Conservation (phyloP, 192 early-diverging fungal species). For the Chytriomyces confervae region DNA sequence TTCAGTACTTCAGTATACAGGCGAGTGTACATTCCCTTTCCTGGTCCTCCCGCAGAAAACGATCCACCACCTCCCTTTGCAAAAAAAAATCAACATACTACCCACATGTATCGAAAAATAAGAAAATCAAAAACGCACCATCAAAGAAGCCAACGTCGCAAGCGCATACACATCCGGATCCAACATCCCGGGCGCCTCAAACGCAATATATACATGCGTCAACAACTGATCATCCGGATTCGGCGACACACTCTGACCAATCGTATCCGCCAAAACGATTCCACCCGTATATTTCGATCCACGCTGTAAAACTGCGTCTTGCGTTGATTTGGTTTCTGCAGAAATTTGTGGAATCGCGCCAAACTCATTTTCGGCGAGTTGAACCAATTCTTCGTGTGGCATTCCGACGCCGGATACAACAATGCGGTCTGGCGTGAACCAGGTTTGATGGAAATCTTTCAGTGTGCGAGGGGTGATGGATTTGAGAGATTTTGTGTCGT, state of each 20-base stretch:
- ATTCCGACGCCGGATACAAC: constrained; percentile 88
- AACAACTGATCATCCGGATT: constrained; percentile 63
- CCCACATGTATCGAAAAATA: background rate
- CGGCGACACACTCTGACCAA: constrained; percentile 57
- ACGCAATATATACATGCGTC: constrained; percentile 91
- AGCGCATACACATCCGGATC: constrained; percentile 92
- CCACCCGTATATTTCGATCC: constrained; percentile 84
- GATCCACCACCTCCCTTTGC: constrained; percentile 88
- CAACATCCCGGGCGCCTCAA: constrained; percentile 83
- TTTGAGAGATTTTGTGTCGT: constrained; percentile 64
- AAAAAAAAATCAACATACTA: background rate
- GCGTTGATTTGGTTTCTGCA: constrained; percentile 37
- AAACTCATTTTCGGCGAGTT: constrained; percentile 73
- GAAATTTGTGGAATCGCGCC: constrained; percentile 62
- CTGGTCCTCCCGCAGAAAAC: constrained; percentile 96
- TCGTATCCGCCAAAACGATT: constrained; percentile 71
- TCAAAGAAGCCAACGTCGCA: constrained; percentile 84
- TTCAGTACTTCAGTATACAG: constrained; percentile 95
- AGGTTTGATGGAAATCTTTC: constrained; percentile 72
- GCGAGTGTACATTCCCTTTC: constrained; percentile 98
- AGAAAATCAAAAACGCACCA: constrained; percentile 44
- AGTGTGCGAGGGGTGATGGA: constrained; percentile 73
- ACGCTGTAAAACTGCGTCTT: constrained; percentile 33
- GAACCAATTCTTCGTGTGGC: constrained; percentile 81
- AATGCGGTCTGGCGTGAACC: constrained; percentile 92